Percentiles rank a stretch among this genome's conserved stretches.
Conservation (phyloP, 768 basidiomycete species). For the Phylloporus sp. region DNA sequence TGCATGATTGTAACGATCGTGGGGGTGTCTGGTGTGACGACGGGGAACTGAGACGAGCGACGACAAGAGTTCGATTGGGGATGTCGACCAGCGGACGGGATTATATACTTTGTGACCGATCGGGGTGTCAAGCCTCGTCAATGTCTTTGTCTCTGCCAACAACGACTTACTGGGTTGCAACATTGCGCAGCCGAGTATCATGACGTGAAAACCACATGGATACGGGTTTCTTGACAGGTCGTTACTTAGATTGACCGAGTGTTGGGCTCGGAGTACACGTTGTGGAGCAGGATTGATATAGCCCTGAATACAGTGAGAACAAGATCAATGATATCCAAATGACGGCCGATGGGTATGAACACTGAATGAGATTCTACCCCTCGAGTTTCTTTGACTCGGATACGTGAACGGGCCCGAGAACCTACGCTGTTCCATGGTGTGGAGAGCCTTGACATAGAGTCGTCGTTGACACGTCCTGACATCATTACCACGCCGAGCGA, state of each 20-base stretch:
- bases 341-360: no score
- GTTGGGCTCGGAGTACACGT: slow-evolving; percentile 5
- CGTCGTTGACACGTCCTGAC: neutral
- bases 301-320: no score
- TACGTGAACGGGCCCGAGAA: neutral
- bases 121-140: neutral
- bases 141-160: slow-evolving; percentile 5
- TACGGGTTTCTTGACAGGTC: slow-evolving; percentile 1
- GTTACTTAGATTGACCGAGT: slow-evolving; percentile 8
- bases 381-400: neutral
- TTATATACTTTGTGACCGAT: slow-evolving; percentile 17
- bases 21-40: slow-evolving; percentile 18
- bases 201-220: slow-evolving; percentile 9
- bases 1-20: slow-evolving; percentile 36
- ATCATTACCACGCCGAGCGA: neutral
- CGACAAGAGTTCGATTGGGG: slow-evolving; percentile 17
- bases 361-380: no score
- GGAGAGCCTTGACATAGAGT: neutral
- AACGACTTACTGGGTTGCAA: neutral
- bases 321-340: no score
- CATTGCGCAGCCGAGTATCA: neutral
- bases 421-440: neutral
- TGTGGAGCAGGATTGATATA: slow-evolving; percentile 11
- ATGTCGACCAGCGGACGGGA: neutral
- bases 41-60: slow-evolving; percentile 3